Evolutionary conservation across 768 basidiomycete genomes (phyloP), one percentile per base, ranked within the genome.

Genomic region (Tubosaeta brunneosetosa): DNA sequence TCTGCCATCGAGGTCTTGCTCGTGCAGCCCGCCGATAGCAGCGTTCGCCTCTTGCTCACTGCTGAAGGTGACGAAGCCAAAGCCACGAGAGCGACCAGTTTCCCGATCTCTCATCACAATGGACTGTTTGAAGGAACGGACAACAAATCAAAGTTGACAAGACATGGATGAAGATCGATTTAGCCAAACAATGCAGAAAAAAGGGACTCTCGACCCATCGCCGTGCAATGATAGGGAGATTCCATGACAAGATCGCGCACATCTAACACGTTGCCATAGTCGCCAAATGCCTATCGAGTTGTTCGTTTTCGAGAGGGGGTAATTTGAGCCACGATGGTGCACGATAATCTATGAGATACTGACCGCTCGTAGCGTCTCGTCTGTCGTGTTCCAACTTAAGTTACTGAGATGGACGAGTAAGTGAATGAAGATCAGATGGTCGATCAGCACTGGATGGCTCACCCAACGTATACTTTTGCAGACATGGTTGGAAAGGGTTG

Each of bases 31-130:
- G 6, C 25, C 9, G 62, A 82, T 79, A 34, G 80, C 78, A 51
- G 67, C 65, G 1, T 80, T 53, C 51, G 80, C 80, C 59, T 79
- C 71, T 0, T 43, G 40, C 3, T 29, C 3, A 51, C 44, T 42
- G 43, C n/a, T 17, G 38, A 66, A 74, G 38, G 74, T 77, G 57
- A 81, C 80, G 58, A 81, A 81, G 52, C 79, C 80, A 67, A 81
- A 81, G 56, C 80, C 80, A 60, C 81, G 73, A 51, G 78, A 79
- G 56, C 80, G 77, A 51, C 78, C 77, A 45, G 80, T 81, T 57
- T 81, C 81, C 52, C 79, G 76, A 67, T 82, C 80, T 64, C 71
- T 67, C 69, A 72, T 71, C 51, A 70, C 69, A 51, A 70, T 66
- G 55, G 61, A 63, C 67, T 69, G 49, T 53, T 51, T 44, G 47